These are phyloP conservation scores for Puccinia sorghi DNA, from an alignment of 1,284 basidiomycete genomes.

Conservation along the genomic window DNA sequence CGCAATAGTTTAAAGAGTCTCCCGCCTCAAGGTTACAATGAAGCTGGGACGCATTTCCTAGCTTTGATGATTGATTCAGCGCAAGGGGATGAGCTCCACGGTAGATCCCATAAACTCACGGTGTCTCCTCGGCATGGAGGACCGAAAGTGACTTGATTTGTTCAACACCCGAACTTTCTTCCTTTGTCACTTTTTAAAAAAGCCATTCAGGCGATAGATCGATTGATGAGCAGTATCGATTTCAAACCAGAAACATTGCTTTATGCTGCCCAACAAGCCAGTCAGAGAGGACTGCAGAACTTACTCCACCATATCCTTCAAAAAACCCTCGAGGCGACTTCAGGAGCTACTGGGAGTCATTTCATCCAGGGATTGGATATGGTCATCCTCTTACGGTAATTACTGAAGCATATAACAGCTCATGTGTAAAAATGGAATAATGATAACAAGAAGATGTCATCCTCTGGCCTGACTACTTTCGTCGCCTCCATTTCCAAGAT, in stretches of 20 bases:
- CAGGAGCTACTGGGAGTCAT: slow-evolving; percentile 17
- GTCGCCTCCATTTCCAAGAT: not conserved
- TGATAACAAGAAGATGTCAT: not conserved
- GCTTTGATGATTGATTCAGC: slow-evolving; percentile 47
- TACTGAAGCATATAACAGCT: not conserved
- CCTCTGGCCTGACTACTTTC: not conserved
- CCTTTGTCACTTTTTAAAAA: too few species aligned
- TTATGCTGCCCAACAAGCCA: slow-evolving; percentile 45
- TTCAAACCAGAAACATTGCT: slow-evolving; percentile 46
- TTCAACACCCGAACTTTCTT: not conserved
- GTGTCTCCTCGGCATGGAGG: not conserved
- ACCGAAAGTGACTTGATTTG: not conserved
- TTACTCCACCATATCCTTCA: slow-evolving; percentile 36
- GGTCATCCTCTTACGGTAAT: slow-evolving; percentile 37
- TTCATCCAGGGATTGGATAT: slow-evolving; percentile 41
- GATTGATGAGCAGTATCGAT: slow-evolving; percentile 46
- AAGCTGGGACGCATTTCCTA: slow-evolving; percentile 39
- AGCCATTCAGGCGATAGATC: slow-evolving; percentile 42
- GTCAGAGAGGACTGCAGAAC: slow-evolving; percentile 34
- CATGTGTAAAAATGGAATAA: not conserved
- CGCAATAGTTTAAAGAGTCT: slow-evolving; percentile 32
- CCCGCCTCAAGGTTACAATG: slow-evolving; percentile 17
- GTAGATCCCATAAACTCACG: not conserved
- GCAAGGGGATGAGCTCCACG: slow-evolving; percentile 42
- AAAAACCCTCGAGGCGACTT: slow-evolving; percentile 29